These are phyloP conservation scores for Knufia petricola DNA, from an alignment of 2,329 filamentous ascomycete species.

Conservation along the genomic window DNA sequence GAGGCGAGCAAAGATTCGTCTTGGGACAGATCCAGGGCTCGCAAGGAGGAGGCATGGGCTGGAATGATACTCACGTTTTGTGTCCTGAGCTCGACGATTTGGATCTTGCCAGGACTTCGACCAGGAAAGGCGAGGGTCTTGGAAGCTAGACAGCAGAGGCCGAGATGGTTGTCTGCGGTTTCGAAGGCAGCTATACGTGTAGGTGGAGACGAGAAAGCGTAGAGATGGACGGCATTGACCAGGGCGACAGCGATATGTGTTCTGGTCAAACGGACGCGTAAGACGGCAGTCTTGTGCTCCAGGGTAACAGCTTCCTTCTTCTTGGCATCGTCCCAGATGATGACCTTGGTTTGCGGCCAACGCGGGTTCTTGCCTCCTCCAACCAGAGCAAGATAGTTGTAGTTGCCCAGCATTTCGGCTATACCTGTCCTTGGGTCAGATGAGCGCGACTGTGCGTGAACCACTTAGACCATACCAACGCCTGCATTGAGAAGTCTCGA, in stretches of 20 bases:
- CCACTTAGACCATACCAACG: conserved; percentile 67
- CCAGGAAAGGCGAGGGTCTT: conserved; percentile 75
- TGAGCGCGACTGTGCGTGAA: conserved; percentile 43
- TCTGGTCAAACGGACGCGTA: conserved; percentile 67
- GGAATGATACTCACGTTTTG: conserved; percentile 88
- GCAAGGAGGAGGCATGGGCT: conserved; percentile 70
- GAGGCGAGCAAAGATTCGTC: conserved; percentile 78
- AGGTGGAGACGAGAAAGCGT: conserved; percentile 65
- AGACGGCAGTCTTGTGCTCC: conserved; percentile 68
- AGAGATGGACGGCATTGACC: conserved; percentile 71
- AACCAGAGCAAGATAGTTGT: conserved; percentile 80
- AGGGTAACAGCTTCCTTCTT: conserved; percentile 65
- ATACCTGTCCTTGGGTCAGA: conserved; percentile 42
- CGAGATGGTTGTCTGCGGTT: conserved; percentile 74
- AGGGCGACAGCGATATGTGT: conserved; percentile 71
- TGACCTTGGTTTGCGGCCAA: conserved; percentile 77
- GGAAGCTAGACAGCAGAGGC: conserved; percentile 66
- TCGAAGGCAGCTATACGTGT: conserved; percentile 66
- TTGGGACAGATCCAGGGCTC: conserved; percentile 67
- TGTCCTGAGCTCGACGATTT: conserved; percentile 68
- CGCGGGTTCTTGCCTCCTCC: conserved; percentile 79
- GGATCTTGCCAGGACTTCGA: conserved; percentile 77
- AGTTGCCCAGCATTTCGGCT: conserved; percentile 76
- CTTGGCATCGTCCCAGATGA: conserved; percentile 86
- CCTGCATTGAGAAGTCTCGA: conserved; percentile 60